Percentiles rank a stretch among this genome's conserved stretches.
Evolutionary conservation across 108 stramenopile genomes (phyloP).

Genomic region (Ochromonas danica): DNA sequence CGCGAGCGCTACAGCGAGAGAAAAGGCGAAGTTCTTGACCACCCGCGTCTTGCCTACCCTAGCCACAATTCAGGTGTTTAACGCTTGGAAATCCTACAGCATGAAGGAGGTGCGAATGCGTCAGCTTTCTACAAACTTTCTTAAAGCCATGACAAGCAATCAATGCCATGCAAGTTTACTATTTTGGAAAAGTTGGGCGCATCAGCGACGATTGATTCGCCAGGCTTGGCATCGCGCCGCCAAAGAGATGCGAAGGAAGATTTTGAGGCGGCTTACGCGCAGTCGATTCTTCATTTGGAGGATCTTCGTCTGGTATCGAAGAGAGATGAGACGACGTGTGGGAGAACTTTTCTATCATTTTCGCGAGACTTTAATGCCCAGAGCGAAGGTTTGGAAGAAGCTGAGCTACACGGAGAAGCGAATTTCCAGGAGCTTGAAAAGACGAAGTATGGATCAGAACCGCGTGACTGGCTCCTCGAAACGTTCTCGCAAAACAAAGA

Average conservation of each 20-base stretch:
- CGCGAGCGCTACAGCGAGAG: not conserved
- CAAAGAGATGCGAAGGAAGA: not conserved
- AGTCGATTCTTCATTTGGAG: not conserved
- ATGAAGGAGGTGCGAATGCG: not conserved
- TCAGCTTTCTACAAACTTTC: not conserved
- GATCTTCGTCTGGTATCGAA: not conserved
- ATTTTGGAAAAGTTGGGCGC: not conserved
- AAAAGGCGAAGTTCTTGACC: slow-evolving; percentile 19
- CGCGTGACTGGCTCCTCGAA: too few species aligned
- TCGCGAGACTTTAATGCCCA: too few species aligned
- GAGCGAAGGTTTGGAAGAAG: too few species aligned
- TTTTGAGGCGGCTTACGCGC: too few species aligned
- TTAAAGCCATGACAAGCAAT: not conserved
- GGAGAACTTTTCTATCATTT: not conserved
- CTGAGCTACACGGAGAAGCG: too few species aligned
- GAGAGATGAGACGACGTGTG: not conserved
- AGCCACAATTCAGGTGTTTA: not conserved
- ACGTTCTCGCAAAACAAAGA: too few species aligned
- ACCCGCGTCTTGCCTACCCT: slow-evolving; percentile 22
- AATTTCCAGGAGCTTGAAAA: too few species aligned
- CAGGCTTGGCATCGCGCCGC: not conserved
- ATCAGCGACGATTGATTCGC: not conserved
- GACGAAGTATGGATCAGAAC: too few species aligned
- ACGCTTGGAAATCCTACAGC: not conserved
- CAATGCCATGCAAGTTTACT: not conserved